Evolutionary conservation across 73 alveolate genomes (phyloP), one percentile per base, ranked within the genome.

Genomic region (Paramecium caudatum): DNA sequence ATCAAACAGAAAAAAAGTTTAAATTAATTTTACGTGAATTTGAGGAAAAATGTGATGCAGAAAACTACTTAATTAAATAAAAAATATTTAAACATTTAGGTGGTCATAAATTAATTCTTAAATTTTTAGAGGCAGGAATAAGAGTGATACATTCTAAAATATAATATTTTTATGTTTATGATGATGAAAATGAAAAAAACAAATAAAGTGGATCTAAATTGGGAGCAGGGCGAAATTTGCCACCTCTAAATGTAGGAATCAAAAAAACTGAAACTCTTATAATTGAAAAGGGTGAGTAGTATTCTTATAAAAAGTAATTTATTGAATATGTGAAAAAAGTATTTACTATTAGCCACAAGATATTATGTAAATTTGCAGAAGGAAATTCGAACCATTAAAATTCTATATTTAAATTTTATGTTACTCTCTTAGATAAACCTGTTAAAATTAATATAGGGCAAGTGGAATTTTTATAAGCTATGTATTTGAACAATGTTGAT

Each of bases 21-120:
- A 32, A 46, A 7, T 27, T 23, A 63, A 34, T 74, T 19, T 74
- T 86, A 10, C 17, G 43, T 19, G 92, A 50, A 16, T 50, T 55
- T 55, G 50, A 37, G 3, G 27, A 1, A 15, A 13, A 61, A 17
- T 39, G 90, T 23, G 85, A 86, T 30, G 23, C 50, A 19, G 87
- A 55, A 21, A 47, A 43, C 2, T 86, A 63, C n/a, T 46, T 32
- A 34, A 63, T 86, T 0, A 86, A 86, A 62, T 62, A 86, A 41
- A 86, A 86, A 46, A 86, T 86, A 39, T 86, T 86, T 16, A 86
- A 86, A 36, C 93, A 86, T 63, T 27, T 86, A 3, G 87, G 69
- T 10, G 93, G 93, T 5, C 90, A 86, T 41, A 86, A 86, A 46
- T 34, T 63, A 37, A 23, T 86, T 3, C 45, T 63, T 5, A 86